These are phyloP conservation scores for Colletotrichum lini DNA, from an alignment of 2,329 filamentous ascomycete species.

Conservation along the genomic window DNA sequence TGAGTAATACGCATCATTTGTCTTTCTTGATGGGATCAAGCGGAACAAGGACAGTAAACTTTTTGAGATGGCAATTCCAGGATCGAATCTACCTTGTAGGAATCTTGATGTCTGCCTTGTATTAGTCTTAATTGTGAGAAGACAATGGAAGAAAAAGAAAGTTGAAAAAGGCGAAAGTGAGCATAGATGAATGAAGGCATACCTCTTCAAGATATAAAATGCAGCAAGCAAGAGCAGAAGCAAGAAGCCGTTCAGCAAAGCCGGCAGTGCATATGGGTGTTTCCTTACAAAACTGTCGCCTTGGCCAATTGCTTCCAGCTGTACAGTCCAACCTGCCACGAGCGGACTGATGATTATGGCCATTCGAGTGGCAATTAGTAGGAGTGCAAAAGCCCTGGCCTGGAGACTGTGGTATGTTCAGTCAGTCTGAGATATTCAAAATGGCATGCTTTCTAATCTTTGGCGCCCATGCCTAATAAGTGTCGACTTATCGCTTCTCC, in stretches of 20 bases:
- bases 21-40: neutral
- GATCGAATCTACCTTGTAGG: neutral
- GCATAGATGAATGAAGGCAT: neutral
- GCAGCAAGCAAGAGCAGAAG: neutral
- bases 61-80: neutral
- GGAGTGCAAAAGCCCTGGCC: neutral
- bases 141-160: too few species aligned
- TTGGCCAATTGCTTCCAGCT: neutral
- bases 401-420: neutral
- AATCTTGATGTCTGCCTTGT: neutral
- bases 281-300: neutral
- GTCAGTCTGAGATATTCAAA: too few species aligned
- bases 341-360: conserved; percentile 1
- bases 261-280: conserved; percentile 9
- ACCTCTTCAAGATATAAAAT: conserved; percentile 19
- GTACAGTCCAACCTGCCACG: conserved; percentile 3
- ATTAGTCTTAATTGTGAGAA: neutral
- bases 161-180: too few species aligned
- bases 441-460: too few species aligned
- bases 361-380: neutral
- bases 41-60: neutral
- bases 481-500: conserved; percentile 1
- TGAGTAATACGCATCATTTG: neutral
- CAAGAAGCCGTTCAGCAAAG: neutral
- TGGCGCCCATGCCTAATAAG: too few species aligned